Evolutionary conservation across 371 early-diverging fungal species (phyloP).

Genomic region (Chytridium lagenaria): DNA sequence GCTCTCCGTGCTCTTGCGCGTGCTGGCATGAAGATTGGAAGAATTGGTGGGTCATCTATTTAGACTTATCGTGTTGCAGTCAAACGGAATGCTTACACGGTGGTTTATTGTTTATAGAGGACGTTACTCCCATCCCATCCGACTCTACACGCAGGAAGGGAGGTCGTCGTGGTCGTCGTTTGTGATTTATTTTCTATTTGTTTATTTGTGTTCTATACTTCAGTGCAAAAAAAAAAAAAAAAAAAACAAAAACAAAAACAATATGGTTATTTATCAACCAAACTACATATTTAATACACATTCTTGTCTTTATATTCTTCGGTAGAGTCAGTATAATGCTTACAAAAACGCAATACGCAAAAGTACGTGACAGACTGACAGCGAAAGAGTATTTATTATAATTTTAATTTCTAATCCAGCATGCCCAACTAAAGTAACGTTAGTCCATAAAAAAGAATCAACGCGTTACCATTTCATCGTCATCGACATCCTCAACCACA

Average conservation of each 20-base stretch:
- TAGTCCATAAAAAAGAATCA: not conserved
- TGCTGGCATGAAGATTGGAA: conserved; percentile 98
- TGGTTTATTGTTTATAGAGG: conserved; percentile 86
- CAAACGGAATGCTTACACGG: not conserved
- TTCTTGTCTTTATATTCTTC: no score
- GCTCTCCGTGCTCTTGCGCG: conserved; percentile 99
- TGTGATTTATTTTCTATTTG: not conserved
- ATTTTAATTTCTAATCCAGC: conserved; percentile 33
- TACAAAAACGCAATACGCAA: not conserved
- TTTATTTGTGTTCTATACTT: not conserved
- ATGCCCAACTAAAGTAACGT: conserved; percentile 21
- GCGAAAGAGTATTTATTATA: not conserved
- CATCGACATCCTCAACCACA: conserved; percentile 18
- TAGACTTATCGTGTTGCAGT: no score
- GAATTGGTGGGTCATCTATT: no score
- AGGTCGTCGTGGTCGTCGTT: conserved; percentile 96
- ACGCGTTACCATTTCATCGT: conserved; percentile 22
- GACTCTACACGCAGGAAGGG: conserved; percentile 99
- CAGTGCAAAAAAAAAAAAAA: not conserved
- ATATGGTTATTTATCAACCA: no score
- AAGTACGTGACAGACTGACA: not conserved
- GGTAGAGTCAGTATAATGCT: not conserved
- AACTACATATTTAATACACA: no score
- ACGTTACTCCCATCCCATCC: conserved; percentile 99
- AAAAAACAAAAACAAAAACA: no score